Evolutionary conservation across 176 grass and related monocot genomes (phyloP), one percentile per base, ranked within the genome.

Genomic region (Pontederia crassipes): DNA sequence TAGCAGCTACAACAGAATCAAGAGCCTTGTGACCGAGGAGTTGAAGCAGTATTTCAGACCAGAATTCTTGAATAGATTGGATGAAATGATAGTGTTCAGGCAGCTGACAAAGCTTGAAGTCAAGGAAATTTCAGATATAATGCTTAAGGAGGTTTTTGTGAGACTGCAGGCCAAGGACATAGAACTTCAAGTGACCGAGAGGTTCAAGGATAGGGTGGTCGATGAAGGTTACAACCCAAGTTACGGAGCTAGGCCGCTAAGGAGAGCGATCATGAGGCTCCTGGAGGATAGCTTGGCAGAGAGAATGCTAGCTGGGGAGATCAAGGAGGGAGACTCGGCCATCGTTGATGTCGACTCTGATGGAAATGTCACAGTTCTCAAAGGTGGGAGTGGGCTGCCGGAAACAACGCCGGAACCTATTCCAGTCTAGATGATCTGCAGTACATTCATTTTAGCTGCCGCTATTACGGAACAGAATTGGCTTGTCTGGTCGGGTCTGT

Each of bases 281-380:
- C 16, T 67, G 49, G 64, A 67, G 49, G 64, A 67, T 32, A 67
- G 64, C 49, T 54, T 67, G 49, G 64, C 64, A 29, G 49, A 67
- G 49, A 67, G 35, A 16, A 67, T 67, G 64, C 28, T 67, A 14
- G 64, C 49, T 17, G 64, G 64, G 49, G 64, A 67, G 8, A 67
- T 67, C n/a, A 67, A 67, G 14, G 64, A 67, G 28, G 64, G 64
- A 16, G 49, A 67, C 28, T 67, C 49, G 3, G 49, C 64, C 47
- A 67, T 67, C 53, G 50, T 67, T 24, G 64, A 67, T 54, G 49
- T 67, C 0, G 49, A 67, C 27, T 54, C 64, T 54, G 64, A 67
- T 16, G 49, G 64, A 8, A 67, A 54, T 40, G 64, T 67, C 9
- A 53, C 64, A 9, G 49, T 67, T 29, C 64, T 67, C 27, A 67